A percentile compares a stretch with the other conserved stretches of the same genome.
phyloP scores from a whole-genome alignment of 2,329 filamentous ascomycete species.

The Colletotrichum siamense region DNA sequence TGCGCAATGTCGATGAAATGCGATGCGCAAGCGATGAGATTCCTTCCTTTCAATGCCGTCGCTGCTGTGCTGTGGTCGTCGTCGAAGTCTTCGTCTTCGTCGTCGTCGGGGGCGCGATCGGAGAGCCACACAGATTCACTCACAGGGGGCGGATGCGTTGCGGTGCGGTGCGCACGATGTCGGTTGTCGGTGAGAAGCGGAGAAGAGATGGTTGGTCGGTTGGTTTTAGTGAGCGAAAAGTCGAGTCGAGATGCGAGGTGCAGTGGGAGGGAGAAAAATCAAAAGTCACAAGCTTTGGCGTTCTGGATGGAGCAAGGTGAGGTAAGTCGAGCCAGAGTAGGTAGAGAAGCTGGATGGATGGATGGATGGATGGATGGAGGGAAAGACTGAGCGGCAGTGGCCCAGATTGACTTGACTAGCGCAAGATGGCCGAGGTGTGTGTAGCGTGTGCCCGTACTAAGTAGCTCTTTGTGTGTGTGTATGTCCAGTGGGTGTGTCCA shows the following conservation, averaged over 20 bases:
- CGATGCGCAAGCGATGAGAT: neutral
- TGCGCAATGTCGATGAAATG: neutral
- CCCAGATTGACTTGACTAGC: slow-evolving; percentile 20
- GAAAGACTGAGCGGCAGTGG: neutral
- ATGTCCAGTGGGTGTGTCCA: neutral
- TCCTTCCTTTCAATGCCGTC: neutral
- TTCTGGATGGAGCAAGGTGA: neutral
- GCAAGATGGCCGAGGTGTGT: slow-evolving; percentile 8
- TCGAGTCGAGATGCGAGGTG: neutral
- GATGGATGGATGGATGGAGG: neutral
- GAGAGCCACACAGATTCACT: neutral
- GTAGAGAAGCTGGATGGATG: neutral
- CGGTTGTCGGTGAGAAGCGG: neutral
- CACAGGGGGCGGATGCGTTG: neutral
- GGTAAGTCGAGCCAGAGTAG: neutral
- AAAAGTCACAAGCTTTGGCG: slow-evolving; percentile 6
- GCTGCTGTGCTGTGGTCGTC: neutral
- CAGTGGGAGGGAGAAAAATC: neutral
- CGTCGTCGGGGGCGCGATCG: neutral
- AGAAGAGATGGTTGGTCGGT: neutral
- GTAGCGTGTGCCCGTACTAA: neutral
- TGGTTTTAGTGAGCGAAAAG: slow-evolving; percentile 3
- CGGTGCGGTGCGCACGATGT: neutral
- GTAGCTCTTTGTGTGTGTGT: neutral
- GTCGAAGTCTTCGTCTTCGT: neutral